Evolutionary conservation across 768 basidiomycete species (phyloP), one percentile per base, ranked within the genome.

Genomic region (Termitomyces titanicus): DNA sequence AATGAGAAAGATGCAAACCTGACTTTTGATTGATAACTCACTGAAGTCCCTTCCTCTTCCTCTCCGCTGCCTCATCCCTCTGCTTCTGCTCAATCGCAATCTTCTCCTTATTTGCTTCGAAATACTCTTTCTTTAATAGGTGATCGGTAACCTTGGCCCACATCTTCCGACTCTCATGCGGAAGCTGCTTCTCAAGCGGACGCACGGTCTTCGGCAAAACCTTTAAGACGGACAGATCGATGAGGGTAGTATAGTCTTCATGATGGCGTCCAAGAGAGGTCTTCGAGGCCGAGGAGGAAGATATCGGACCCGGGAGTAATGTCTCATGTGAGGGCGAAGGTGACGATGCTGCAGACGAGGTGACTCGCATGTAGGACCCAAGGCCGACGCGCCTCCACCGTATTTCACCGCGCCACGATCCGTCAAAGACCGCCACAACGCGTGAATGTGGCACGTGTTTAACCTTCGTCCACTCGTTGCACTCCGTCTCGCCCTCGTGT

Each of bases 71-170:
- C 31, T 85, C 81, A 56, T 98, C 94, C 48, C 97, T 76, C 77
- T 98, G 97, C 66, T 68, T 82, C 79, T 98, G 96, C 73, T 99
- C 97, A 53, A 99, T 96, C 5, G 71, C 70, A 50, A 94, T 82
- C 78, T 99, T 99, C 74, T 89, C 83, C 76, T 80, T 89, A 54
- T 93, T 98, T 50, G 97, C 97, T 39, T 95, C 92, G 22, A 82
- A 79, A 71, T 82, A 99, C 66, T 95, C 90, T 80, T 97, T 98
- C 66, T 74, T 80, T 42, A 90, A 47, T 54, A 98, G 71, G 55
- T 80, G 75, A 43, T 72, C 77, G 48, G 95, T 96, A 20, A 98
- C 91, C 51, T 68, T 79, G 54, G 88, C 85, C 97, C 97, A 98
- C 51, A 98, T 69, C 74, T 82, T 84, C 55, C 94, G 76, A 58